Base-by-base conservation (phyloP, 306 rosid species). In the Aeschynomene evenia region DNA sequence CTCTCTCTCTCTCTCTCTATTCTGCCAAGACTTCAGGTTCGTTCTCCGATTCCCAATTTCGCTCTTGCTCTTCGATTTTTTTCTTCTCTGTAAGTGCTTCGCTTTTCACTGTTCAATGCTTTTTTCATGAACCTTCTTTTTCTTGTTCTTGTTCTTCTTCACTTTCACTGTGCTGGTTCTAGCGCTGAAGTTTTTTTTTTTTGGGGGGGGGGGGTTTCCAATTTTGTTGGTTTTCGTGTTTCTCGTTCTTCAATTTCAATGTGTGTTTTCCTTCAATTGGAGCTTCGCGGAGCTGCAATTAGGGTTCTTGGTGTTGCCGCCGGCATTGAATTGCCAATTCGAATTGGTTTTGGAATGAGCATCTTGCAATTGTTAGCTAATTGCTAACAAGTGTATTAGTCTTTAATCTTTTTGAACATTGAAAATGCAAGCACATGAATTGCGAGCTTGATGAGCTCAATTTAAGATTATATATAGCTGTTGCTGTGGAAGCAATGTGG, bases 11-110 rank as follows among this genome's bases (percentile, higher is more conserved):
- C 55, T 65, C 31, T 6, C 56, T 58, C 24, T 26, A 7, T 28
- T 2, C 53, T 57, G 43, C 72, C 31, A 29, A 55, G 53, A 66
- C 81, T 75, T 74, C 51, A 81, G 88, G 85, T 87, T 70, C 68
- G 72, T 75, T 81, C 64, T n/a, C 57, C 59, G 29, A 31, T 55
- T 70, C 81, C 36, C 74, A 33, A 62, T 70, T 67, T 18, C 16
- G 9, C 42, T 67, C 29, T 43, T 50, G 40, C 63, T 77, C 31
- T 66, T 68, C 63, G 0, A 45, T 9, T 56, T 56, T 28, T 28
- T 28, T 55, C 36, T 52, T 28, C 56, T 10, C 43, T 31, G 20
- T 66, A 10, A 24, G 31, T 42, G 34, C 70, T 75, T 67, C 29
- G 18, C 16, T 42, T n/a, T 62, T 42, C 71, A 59, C 33, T 57